Conservation (phyloP, 768 basidiomycete species). For the Pholiota molesta region DNA sequence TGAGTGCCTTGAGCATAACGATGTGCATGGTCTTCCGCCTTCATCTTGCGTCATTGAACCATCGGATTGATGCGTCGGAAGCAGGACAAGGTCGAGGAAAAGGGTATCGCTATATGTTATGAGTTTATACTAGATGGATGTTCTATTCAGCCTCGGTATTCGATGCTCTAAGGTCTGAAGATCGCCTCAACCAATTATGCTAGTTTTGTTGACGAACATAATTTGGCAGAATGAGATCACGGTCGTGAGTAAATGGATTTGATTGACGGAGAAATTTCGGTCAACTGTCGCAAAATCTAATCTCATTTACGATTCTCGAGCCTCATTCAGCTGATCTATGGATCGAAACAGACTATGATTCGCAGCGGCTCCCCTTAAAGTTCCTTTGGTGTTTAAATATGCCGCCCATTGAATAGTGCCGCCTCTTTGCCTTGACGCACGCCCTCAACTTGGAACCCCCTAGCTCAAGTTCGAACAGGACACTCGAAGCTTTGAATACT, state of each 20-base stretch:
- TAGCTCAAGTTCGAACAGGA: background rate
- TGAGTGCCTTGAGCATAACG: conserved; percentile 50
- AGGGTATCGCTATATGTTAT: conserved; percentile 53
- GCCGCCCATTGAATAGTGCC: background rate
- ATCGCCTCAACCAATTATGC: no score
- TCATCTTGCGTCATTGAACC: conserved; percentile 47
- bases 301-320: conserved; percentile 5
- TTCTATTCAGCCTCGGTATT: background rate
- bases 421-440: background rate
- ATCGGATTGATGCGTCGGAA: conserved; percentile 40
- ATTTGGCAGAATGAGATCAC: background rate
- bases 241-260: conserved; percentile 1
- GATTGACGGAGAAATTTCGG: conserved; percentile 33
- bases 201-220: no score
- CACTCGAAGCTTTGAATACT: background rate
- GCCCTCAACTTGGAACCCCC: no score
- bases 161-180: background rate
- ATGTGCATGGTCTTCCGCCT: conserved; percentile 53
- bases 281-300: conserved; percentile 14
- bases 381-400: conserved; percentile 13
- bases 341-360: background rate
- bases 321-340: conserved; percentile 5
- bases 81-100: conserved; percentile 31
- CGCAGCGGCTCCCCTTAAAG: background rate
- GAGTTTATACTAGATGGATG: conserved; percentile 16